Base-by-base conservation (phyloP, 2,329 filamentous ascomycete species). In the Plenodomus tracheiphilus region DNA sequence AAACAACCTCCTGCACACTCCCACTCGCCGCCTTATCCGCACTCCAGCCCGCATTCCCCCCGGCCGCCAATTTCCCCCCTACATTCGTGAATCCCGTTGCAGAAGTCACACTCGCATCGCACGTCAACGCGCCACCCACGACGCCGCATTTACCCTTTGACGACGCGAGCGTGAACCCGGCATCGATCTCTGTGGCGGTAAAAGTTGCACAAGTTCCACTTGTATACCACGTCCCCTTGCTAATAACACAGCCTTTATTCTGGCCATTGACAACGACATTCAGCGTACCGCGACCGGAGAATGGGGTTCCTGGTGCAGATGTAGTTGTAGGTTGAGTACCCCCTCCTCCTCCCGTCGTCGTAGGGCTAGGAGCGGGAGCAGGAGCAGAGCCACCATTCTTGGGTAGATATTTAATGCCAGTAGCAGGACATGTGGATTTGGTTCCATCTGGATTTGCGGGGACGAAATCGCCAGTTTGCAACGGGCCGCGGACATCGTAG, bases 131-230 rank as follows among this genome's bases (percentile, higher is more conserved):
- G n/a, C 77, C 79, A 2, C 74, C 69, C 4, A 78, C 73, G 39
- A 88, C 75, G 1, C 78, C 80, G 56, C 86, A 89, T 25, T 68
- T 68, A 19, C 69, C 69, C 55, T 70, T 71, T 8, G 63, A 67
- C 15, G 56, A 63, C 3, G 51, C 51, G 16, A 79, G 39, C 10
- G 61, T 68, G 46, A 72, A 72, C 10, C 5, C 10, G 22, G 5
- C 22, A 10, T 25, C 22, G 5, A 25, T 10, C 5, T 5, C 22
- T 10, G 22, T 71, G 4, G 84, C 83, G 0, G 79, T 83, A 66
- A 83, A 87, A 0, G 81, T 86, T 1, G 86, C 87, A 62, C 86
- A 89, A 0, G 85, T 86, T 2, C 86, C 85, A 1, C 77, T 79
- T 0, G 79, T 78, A 63, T 86, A 89, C 87, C 86, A 90, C 0